Base-by-base conservation (phyloP, 2,329 filamentous ascomycete genomes). In the Sodiomyces alkalinus region DNA sequence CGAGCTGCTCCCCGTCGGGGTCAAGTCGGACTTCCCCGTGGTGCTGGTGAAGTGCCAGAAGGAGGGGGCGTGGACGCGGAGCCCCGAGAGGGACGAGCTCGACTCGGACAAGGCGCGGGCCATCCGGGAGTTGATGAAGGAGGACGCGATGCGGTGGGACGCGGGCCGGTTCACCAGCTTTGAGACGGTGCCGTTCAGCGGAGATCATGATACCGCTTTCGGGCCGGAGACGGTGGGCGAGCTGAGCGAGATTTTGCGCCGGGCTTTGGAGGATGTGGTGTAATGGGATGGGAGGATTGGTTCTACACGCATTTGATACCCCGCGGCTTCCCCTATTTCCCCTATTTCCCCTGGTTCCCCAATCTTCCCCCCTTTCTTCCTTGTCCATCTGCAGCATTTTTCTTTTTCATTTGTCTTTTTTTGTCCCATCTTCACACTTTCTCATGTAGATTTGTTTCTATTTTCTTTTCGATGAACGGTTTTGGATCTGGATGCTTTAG, bases 191-290 rank as follows among this genome's bases (percentile, higher is more conserved):
- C 37, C 40, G 3, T 42, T 42, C 18, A 39, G 39, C 24, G 40
- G 39, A 6, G 33, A 41, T 9, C 40, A 42, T 28, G 39, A 42
- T 26, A 31, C 39, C 6, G 40, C 40, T 7, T 42, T 41, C 26
- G 33, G 37, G 33, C 38, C 39, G 10, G 30, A 32, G 27, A 25
- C 30, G 24, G 35, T 41, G 13, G 36, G 32, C 12, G 39, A 41
- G 28, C 25, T 41, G 29, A 41, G 39, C 32, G 23, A 22, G 10
- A 41, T 41, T 19, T 28, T 41, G 17, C 27, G 38, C 17, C 31
- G 28, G 8, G 35, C 35, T 19, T 13, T 41, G 26, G 34, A 35
- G 21, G 34, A 22, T 4, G 15, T 39, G 10, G 22, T 26, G 11
- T 41, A 28, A 38, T 20, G 3, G 18, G 14, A 15, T 14, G 22